A percentile compares a stretch with the other conserved stretches of the same genome.
These are phyloP conservation scores for Choiromyces venosus DNA, from an alignment of 495 filamentous ascomycete species.

Conservation along the genomic window DNA sequence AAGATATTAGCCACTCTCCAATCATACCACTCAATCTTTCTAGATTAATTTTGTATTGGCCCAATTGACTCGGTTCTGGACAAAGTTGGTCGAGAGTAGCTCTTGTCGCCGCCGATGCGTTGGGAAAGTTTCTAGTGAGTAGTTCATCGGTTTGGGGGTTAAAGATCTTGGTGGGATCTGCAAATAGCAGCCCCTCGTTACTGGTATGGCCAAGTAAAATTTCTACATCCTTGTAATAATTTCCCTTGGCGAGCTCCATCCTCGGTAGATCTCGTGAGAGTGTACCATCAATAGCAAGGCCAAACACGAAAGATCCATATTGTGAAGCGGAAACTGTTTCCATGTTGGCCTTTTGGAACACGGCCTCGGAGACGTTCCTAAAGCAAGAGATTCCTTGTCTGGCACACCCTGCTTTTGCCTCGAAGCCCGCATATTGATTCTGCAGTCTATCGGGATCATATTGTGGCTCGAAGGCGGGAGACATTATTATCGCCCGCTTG, in stretches of 20 bases:
- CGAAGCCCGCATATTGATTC: conserved; percentile 47
- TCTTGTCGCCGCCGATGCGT: neutral
- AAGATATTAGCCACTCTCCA: conserved; percentile 30
- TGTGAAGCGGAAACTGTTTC: conserved; percentile 41
- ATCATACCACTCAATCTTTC: conserved; percentile 21
- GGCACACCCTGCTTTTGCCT: conserved; percentile 47
- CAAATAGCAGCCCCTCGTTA: conserved; percentile 34
- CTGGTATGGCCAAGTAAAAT: conserved; percentile 30
- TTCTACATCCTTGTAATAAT: conserved; percentile 43
- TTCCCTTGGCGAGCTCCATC: conserved; percentile 47
- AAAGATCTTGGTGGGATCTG: conserved; percentile 24
- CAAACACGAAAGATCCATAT: conserved; percentile 47
- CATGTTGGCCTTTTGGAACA: conserved; percentile 46
- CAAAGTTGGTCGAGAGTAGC: conserved; percentile 14
- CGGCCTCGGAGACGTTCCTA: conserved; percentile 41
- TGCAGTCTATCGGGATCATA: conserved; percentile 47
- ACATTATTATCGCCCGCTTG: conserved; percentile 45
- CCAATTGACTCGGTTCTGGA: conserved; percentile 26
- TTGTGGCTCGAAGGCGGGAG: conserved; percentile 48
- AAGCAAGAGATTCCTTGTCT: conserved; percentile 48
- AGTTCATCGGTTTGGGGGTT: conserved; percentile 22
- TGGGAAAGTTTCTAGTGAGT: conserved; percentile 26
- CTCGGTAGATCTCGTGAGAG: conserved; percentile 48
- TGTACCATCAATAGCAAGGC: conserved; percentile 48
- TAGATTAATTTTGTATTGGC: conserved; percentile 16